These are phyloP conservation scores for Fusarium sp. DNA, from an alignment of 2,329 filamentous ascomycete genomes.

Conservation along the genomic window DNA sequence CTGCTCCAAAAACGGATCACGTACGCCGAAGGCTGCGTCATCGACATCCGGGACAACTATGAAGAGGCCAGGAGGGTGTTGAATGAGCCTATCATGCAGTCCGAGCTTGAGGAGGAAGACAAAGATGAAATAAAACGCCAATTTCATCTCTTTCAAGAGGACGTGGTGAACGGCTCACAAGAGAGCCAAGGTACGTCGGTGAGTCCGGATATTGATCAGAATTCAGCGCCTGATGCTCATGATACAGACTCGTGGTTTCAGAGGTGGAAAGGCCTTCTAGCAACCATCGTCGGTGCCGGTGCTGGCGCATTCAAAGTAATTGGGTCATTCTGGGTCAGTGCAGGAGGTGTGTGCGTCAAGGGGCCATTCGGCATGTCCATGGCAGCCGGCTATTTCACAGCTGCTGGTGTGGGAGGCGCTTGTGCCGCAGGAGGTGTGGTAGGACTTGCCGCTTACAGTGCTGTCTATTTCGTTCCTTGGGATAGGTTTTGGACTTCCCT, in stretches of 20 bases:
- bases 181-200: not conserved
- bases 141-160: not conserved
- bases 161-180: not conserved
- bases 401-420: not conserved
- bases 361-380: not conserved
- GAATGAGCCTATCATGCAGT: not conserved
- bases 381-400: not conserved
- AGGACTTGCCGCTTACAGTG: not conserved
- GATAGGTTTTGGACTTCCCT: not conserved
- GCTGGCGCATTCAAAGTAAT: not conserved
- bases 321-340: not conserved
- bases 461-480: slow-evolving; percentile 3
- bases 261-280: not conserved
- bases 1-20: not conserved
- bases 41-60: slow-evolving; percentile 1
- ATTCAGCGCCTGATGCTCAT: not conserved
- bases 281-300: not conserved
- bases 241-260: not conserved
- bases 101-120: not conserved
- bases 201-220: not conserved
- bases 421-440: not conserved
- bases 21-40: not conserved
- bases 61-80: not conserved
- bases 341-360: not conserved
- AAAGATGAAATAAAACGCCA: not conserved